phyloP scores from a whole-genome alignment of 1,284 basidiomycete genomes.

The Microbotryum intermedium region DNA sequence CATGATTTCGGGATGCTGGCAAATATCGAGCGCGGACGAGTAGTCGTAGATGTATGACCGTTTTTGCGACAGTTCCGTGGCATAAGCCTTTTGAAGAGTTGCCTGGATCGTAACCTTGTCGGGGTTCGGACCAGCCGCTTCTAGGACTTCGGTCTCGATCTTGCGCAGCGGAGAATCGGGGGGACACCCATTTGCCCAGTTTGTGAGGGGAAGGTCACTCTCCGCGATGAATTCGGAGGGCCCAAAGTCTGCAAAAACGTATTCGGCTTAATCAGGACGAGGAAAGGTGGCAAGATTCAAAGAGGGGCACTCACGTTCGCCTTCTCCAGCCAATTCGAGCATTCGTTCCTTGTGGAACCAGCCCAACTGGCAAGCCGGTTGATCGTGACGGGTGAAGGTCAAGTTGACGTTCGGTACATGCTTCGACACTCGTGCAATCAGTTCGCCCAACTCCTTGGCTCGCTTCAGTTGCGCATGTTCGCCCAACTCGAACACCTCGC shows the following conservation, averaged over 20 bases:
- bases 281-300: not conserved
- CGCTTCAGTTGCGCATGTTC: constrained; percentile 29
- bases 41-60: constrained; percentile 37
- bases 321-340: constrained; percentile 40
- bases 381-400: constrained; percentile 45
- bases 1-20: constrained; percentile 36
- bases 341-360: constrained; percentile 41
- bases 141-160: constrained; percentile 15
- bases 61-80: constrained; percentile 2
- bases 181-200: constrained; percentile 31
- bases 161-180: constrained; percentile 17
- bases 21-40: constrained; percentile 34
- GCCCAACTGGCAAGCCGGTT: constrained; percentile 44
- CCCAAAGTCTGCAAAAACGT: constrained; percentile 18
- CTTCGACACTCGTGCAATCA: constrained; percentile 38
- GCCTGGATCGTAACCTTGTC: not conserved
- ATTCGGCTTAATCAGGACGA: not conserved
- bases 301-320: constrained; percentile 39
- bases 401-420: constrained; percentile 39
- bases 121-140: not conserved
- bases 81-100: constrained; percentile 5
- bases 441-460: constrained; percentile 33
- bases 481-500: constrained; percentile 19
- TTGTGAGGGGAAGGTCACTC: constrained; percentile 21
- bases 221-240: constrained; percentile 26